Evolutionary conservation across 208 protist genomes (phyloP).

Genomic region (Trypanosoma boissoni): DNA sequence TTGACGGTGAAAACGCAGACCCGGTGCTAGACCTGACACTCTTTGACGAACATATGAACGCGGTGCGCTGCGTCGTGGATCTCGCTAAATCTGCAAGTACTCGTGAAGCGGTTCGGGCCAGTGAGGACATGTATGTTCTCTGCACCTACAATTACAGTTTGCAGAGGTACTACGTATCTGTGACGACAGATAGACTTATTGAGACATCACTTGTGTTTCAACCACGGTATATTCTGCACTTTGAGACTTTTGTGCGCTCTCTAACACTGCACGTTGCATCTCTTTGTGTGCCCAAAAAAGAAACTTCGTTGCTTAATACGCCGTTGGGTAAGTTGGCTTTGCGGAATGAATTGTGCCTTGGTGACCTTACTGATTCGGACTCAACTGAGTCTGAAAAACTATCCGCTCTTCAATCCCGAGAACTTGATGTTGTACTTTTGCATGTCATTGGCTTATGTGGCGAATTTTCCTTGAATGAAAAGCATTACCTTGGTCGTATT

Average conservation of each 20-base stretch:
- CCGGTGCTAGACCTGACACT: constrained; percentile 21
- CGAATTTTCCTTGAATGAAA: constrained; percentile 41
- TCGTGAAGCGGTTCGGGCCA: constrained; percentile 13
- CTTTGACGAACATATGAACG: not conserved
- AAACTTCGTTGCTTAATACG: constrained; percentile 28
- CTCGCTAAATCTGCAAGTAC: constrained; percentile 16
- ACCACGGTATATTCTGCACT: constrained; percentile 29
- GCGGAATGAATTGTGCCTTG: constrained; percentile 19
- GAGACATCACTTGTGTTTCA: constrained; percentile 33
- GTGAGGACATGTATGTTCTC: constrained; percentile 31
- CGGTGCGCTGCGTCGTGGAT: constrained; percentile 19
- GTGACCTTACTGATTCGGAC: constrained; percentile 5
- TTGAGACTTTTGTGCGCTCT: constrained; percentile 32
- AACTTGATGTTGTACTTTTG: constrained; percentile 62
- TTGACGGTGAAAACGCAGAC: constrained; percentile 5
- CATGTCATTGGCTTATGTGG: constrained; percentile 40
- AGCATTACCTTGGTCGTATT: constrained; percentile 39
- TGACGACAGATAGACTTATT: constrained; percentile 35
- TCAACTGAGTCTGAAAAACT: constrained; percentile 27
- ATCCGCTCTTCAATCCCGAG: constrained; percentile 24
- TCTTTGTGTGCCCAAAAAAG: constrained; percentile 27
- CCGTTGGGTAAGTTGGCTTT: constrained; percentile 18
- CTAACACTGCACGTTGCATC: constrained; percentile 35
- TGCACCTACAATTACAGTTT: constrained; percentile 29
- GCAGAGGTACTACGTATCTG: constrained; percentile 32